These are phyloP conservation scores for Malus sieversii DNA, from an alignment of 306 rosid species.

Conservation along the genomic window DNA sequence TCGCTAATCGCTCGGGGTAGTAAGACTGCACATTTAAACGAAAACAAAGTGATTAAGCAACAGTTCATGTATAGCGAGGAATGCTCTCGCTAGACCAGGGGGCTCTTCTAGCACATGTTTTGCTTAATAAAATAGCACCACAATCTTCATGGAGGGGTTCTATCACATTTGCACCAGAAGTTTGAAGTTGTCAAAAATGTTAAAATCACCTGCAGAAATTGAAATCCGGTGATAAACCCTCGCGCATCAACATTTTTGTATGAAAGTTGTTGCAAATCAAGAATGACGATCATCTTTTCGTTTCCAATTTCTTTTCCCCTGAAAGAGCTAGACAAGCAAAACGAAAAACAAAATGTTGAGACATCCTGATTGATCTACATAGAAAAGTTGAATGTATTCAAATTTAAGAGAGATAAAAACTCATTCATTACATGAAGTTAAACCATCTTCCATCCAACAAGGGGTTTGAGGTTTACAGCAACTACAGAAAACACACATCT, in stretches of 20 bases:
- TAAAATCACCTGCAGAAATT: conserved; percentile 67
- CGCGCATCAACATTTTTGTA: conserved; percentile 73
- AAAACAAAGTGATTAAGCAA: neutral
- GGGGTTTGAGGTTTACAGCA: neutral
- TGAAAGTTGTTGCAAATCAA: conserved; percentile 59
- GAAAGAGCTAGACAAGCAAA: conserved; percentile 45
- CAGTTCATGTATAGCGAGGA: neutral
- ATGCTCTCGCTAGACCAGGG: neutral
- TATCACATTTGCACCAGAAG: neutral
- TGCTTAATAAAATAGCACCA: neutral
- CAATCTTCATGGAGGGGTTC: neutral
- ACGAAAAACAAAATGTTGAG: neutral
- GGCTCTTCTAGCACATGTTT: neutral
- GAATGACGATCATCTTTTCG: conserved; percentile 67
- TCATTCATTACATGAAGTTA: neutral
- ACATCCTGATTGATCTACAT: neutral
- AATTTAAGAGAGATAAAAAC: too few relatives aligned
- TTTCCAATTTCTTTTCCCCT: conserved; percentile 75
- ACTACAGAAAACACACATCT: neutral
- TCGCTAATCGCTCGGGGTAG: conserved; percentile 87
- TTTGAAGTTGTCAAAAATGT: neutral
- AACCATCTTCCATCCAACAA: neutral
- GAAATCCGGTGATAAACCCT: conserved; percentile 78
- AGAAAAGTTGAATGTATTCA: too few relatives aligned
- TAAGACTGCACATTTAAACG: conserved; percentile 46